Evolutionary conservation across 169 alveolate genomes (phyloP), one percentile per base, ranked within the genome.

Genomic region (Eimeria sp.): DNA sequence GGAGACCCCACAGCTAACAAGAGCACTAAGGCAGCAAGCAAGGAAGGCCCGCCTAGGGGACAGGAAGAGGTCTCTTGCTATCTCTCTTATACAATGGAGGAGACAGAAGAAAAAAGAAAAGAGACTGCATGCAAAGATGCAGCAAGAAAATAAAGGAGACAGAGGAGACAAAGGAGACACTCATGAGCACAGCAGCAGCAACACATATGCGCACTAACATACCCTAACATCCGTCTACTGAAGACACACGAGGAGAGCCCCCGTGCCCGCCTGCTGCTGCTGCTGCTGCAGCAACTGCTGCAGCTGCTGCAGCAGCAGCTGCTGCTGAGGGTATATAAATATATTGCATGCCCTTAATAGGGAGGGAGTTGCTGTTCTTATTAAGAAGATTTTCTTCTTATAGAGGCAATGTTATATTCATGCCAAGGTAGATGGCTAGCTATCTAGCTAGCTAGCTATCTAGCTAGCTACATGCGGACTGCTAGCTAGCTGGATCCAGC

Each of bases 1-100:
- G 49, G 67, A 45, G 22, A n/a, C 89, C 18, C 65, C 57, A 13
- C 67, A 78, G 70, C 91, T 83, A 51, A 61, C 91, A 22, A 58
- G n/a, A 3, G 10, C n/a, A 54, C n/a, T 83, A 14, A 14, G 63
- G 9, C 75, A 83, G 76, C 72, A 83, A 22, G 22, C 30, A 22
- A 40, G 58, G 57, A 9, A 83, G 91, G 91, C 91, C 54, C 91
- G 91, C 3, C 91, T 22, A 27, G 30, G 76, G 0, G 76, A 83
- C 54, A 61, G n/a, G 7, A 47, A 83, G 27, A 83, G 27, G 75
- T 47, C 91, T 34, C 76, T 83, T 30, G 27, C 25, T 13, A 54
- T 83, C 51, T 83, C 91, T n/a, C 5, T 83, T 27, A 47, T 34
- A 49, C 91, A 76, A 61, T 57, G 54, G 67, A 83, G 75, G 91